These are phyloP conservation scores for Pseudogymnoascus destructans DNA, from an alignment of 2,329 filamentous ascomycete genomes.

Conservation along the genomic window DNA sequence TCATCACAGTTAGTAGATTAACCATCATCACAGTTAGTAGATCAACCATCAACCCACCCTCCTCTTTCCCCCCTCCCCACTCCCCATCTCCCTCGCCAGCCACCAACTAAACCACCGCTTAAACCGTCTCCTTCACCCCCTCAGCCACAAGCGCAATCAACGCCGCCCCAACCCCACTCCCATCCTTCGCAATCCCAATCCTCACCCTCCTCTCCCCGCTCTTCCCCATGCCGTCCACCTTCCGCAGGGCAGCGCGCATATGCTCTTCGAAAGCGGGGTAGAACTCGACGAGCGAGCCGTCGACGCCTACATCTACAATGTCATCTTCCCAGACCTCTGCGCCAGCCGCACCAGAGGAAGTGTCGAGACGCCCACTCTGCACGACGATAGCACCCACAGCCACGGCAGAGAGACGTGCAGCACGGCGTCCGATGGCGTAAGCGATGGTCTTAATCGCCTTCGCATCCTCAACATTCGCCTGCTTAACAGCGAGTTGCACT, in stretches of 20 bases:
- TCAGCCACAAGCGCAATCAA: constrained; percentile 86
- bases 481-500: constrained; percentile 60
- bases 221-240: constrained; percentile 56
- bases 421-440: constrained; percentile 73
- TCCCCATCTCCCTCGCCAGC: no score
- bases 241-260: constrained; percentile 68
- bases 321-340: constrained; percentile 36
- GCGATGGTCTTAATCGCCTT: constrained; percentile 75
- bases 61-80: no score
- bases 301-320: constrained; percentile 79
- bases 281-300: constrained; percentile 88
- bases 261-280: constrained; percentile 87
- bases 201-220: constrained; percentile 49
- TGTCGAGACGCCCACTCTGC: constrained; percentile 57
- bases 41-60: no score
- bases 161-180: constrained; percentile 87
- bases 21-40: no score
- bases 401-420: constrained; percentile 76
- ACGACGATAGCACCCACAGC: constrained; percentile 76
- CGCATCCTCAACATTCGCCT: constrained; percentile 72
- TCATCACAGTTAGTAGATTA: no score
- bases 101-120: no score
- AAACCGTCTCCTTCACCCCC: constrained; percentile 34
- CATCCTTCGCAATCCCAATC: constrained; percentile 95
- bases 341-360: constrained; percentile 16